phyloP scores from a whole-genome alignment of 805 yeast species.

The Saccharomycopsis amapae region DNA sequence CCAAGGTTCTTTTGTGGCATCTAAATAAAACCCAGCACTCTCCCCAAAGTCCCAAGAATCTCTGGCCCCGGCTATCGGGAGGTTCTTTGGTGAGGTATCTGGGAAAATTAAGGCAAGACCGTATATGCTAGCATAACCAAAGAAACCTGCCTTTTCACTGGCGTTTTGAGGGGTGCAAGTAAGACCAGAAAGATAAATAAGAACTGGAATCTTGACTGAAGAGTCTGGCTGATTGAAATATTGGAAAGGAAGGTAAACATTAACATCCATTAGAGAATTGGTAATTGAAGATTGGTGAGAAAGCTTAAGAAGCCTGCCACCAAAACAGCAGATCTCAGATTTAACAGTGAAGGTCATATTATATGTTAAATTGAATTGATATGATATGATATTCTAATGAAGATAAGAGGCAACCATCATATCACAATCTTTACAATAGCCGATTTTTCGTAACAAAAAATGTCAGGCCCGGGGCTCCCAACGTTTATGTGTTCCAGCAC shows the following conservation, averaged over 20 bases:
- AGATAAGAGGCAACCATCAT: too few species aligned
- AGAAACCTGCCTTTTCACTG: slow-evolving; percentile 86
- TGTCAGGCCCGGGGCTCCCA: not conserved
- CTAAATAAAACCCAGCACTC: slow-evolving; percentile 92
- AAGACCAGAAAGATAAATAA: slow-evolving; percentile 78
- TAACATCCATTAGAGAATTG: slow-evolving; percentile 72
- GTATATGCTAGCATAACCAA: slow-evolving; percentile 67
- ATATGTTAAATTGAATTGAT: not conserved
- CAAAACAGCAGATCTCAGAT: slow-evolving; percentile 53
- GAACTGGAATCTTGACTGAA: slow-evolving; percentile 50
- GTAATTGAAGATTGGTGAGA: slow-evolving; percentile 64
- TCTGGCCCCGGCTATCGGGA: slow-evolving; percentile 67
- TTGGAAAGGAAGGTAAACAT: slow-evolving; percentile 69
- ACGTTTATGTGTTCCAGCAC: not conserved
- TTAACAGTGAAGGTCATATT: slow-evolving; percentile 27
- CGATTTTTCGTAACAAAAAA: too few species aligned
- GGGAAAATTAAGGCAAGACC: slow-evolving; percentile 91
- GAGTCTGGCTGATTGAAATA: slow-evolving; percentile 27
- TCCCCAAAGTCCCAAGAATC: slow-evolving; percentile 87
- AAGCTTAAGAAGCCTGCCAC: slow-evolving; percentile 71
- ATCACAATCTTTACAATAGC: too few species aligned
- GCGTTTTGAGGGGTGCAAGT: slow-evolving; percentile 94
- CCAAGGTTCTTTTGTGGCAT: slow-evolving; percentile 75
- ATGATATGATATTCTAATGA: too few species aligned
- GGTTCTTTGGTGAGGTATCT: slow-evolving; percentile 94